Conservation (phyloP, 1,139 yeast species). For the Pneumocystis sp. region DNA sequence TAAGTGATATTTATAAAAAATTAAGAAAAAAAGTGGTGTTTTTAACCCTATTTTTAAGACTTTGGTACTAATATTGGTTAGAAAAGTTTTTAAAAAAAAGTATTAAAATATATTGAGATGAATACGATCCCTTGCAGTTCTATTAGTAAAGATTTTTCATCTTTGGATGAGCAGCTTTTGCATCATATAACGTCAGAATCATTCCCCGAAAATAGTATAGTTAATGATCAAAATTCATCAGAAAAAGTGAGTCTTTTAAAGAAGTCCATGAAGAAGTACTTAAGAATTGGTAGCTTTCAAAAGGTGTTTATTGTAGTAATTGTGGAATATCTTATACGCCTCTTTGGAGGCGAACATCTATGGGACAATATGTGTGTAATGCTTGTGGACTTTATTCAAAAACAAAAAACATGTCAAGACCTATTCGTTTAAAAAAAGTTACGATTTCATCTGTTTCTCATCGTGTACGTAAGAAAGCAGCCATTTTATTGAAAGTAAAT, state of each 20-base stretch:
- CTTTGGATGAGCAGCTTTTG: neutral
- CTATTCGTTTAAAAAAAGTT: conserved; percentile 23
- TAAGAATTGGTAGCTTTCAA: neutral
- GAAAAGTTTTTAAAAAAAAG: neutral
- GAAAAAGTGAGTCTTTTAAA: neutral
- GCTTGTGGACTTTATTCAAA: conserved; percentile 48
- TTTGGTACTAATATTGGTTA: neutral
- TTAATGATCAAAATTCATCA: neutral
- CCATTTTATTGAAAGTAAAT: neutral
- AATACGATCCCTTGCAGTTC: neutral
- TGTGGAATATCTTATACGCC: conserved; percentile 60
- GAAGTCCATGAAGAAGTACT: neutral
- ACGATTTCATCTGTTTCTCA: conserved; percentile 16
- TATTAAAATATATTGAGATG: neutral
- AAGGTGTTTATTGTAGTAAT: conserved; percentile 32
- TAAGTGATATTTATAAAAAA: neutral
- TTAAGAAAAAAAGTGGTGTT: neutral
- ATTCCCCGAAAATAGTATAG: neutral
- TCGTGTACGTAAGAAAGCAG: neutral
- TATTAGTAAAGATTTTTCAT: neutral
- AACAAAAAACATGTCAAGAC: conserved; percentile 30
- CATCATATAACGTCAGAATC: neutral
- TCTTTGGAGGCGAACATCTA: conserved; percentile 52
- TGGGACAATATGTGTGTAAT: conserved; percentile 48
- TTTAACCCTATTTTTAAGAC: neutral